These are phyloP conservation scores for Trichophyton benhamiae DNA, from an alignment of 2,329 filamentous ascomycete species.

Conservation along the genomic window DNA sequence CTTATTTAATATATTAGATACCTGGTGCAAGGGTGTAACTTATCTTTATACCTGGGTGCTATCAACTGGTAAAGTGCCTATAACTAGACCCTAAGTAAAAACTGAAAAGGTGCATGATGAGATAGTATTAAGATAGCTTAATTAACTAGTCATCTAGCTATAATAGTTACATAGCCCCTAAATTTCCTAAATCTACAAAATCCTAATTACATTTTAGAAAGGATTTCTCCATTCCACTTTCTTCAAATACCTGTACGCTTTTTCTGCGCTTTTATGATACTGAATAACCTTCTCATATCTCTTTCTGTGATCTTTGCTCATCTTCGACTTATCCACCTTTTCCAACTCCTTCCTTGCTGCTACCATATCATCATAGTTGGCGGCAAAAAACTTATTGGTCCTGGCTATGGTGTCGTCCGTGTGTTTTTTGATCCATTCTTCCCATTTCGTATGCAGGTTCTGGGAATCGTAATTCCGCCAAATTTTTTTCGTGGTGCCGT, in stretches of 20 bases:
- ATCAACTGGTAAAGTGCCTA: too few species aligned
- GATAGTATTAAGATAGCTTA: too few species aligned
- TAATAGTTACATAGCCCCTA: background rate
- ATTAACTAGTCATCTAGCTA: background rate
- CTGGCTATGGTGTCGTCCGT: background rate
- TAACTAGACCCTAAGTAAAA: too few species aligned
- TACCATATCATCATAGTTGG: background rate
- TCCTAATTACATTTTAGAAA: background rate
- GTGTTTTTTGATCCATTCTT: background rate
- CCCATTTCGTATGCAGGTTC: background rate
- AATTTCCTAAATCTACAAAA: too few species aligned
- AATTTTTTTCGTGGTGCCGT: background rate
- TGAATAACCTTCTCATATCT: background rate
- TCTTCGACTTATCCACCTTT: background rate
- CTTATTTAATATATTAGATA: too few species aligned
- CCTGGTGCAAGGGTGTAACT: too few species aligned
- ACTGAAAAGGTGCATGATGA: too few species aligned
- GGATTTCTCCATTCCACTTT: background rate
- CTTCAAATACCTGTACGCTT: background rate
- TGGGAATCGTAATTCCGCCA: background rate
- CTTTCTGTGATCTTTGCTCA: background rate
- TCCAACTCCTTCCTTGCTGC: background rate
- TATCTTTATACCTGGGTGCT: too few species aligned
- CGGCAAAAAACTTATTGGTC: background rate
- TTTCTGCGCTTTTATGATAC: background rate